A percentile compares a stretch with the other conserved stretches of the same genome.
Conservation (phyloP, 305 asterid species). For the Fraxinus sp. region DNA sequence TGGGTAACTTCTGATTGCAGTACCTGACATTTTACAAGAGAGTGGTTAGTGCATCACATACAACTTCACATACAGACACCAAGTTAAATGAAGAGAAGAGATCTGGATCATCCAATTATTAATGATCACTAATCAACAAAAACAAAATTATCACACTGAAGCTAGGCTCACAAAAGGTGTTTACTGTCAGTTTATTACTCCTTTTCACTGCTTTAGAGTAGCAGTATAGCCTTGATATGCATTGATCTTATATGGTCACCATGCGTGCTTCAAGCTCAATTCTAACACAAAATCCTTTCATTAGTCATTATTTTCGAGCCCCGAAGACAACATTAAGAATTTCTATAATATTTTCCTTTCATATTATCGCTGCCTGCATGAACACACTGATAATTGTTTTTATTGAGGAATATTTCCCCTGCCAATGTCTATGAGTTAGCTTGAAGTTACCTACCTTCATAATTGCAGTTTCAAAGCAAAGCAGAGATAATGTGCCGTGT, state of each 20-base stretch:
- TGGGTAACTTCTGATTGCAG: constrained; percentile 1
- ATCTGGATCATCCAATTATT: not conserved
- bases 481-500: constrained; percentile 84
- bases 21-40: not conserved
- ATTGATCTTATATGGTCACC: not conserved
- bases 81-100: not conserved
- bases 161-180: not conserved
- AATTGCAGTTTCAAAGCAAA: constrained; percentile 80
- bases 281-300: constrained; percentile 6
- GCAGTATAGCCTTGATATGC: not conserved
- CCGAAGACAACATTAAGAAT: constrained; percentile 2
- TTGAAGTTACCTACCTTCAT: constrained; percentile 55
- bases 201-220: not conserved
- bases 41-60: not conserved
- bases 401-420: not conserved
- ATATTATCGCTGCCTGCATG: not conserved
- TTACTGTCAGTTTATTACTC: not conserved
- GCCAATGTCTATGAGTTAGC: not conserved
- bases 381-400: not conserved
- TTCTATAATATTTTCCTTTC: not conserved
- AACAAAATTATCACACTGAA: not conserved
- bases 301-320: constrained; percentile 1
- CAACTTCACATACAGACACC: not conserved
- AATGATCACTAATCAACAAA: not conserved
- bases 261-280: not conserved